Conservation (phyloP, 208 protist species). For the Chromosphaera perkinsii region DNA sequence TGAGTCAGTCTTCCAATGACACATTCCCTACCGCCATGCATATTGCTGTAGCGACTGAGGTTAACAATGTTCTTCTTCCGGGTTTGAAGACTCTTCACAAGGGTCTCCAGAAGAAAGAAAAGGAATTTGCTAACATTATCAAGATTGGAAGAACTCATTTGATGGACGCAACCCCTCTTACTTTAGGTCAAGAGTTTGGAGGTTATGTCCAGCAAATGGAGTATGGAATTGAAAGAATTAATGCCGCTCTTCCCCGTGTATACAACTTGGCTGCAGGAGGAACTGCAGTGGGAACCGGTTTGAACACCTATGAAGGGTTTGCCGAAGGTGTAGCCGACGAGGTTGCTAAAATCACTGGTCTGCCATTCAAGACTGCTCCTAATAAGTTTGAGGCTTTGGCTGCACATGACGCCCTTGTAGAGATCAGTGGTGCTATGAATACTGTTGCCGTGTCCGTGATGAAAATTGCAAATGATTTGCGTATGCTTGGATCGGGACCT, state of each 20-base stretch:
- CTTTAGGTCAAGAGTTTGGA: conserved; percentile 62
- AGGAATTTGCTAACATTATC: conserved; percentile 66
- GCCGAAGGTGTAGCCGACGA: conserved; percentile 10
- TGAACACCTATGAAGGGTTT: conserved; percentile 20
- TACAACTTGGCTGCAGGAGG: conserved; percentile 54
- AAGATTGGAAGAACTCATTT: conserved; percentile 83
- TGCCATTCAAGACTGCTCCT: conserved; percentile 59
- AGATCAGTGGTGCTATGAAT: conserved; percentile 60
- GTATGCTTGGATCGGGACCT: conserved; percentile 68
- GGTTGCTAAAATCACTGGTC: conserved; percentile 46
- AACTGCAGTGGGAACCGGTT: conserved; percentile 65
- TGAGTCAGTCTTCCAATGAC: conserved; percentile 74
- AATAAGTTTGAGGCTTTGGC: conserved; percentile 70
- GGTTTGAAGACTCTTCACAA: conserved; percentile 41
- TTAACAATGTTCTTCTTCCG: conserved; percentile 57
- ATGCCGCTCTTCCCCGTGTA: not conserved
- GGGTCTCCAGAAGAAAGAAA: conserved; percentile 50
- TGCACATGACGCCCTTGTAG: conserved; percentile 63
- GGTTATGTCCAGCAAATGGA: conserved; percentile 64
- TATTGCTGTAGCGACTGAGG: conserved; percentile 50
- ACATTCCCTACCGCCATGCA: conserved; percentile 70
- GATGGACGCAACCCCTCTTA: conserved; percentile 76
- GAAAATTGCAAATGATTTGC: conserved; percentile 83
- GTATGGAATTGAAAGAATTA: conserved; percentile 45
- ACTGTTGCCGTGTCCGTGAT: conserved; percentile 62